phyloP scores from a whole-genome alignment of 2,329 filamentous ascomycete species.

The Fusarium sp. region DNA sequence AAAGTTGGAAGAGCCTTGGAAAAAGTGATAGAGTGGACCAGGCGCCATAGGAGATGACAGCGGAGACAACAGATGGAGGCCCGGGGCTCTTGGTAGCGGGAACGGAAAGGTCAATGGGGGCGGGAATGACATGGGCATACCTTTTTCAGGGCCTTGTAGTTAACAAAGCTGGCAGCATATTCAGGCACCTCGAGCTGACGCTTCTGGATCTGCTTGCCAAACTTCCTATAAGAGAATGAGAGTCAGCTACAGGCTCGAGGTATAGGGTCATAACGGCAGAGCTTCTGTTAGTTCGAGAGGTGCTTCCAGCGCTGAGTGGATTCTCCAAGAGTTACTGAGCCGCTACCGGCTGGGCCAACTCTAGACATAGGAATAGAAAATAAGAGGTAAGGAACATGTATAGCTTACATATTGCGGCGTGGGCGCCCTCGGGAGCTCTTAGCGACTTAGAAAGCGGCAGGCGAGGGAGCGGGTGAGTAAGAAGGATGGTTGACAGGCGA shows the following conservation, averaged over 20 bases:
- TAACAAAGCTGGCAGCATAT: constrained; percentile 99
- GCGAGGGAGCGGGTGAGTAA: constrained; percentile 22
- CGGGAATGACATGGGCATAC: constrained; percentile 61
- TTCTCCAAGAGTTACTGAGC: constrained; percentile 15
- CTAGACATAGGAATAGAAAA: constrained; percentile 12
- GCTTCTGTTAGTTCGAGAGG: constrained; percentile 9
- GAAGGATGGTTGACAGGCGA: constrained; percentile 20
- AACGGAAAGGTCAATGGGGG: constrained; percentile 38
- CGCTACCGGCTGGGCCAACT: constrained; percentile 10
- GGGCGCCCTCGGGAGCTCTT: constrained; percentile 45
- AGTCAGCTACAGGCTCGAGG: constrained; percentile 24
- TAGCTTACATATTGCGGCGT: constrained; percentile 55
- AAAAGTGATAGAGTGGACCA: constrained; percentile 36
- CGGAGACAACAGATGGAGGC: constrained; percentile 38
- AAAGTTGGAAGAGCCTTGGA: constrained; percentile 15
- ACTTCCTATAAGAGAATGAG: constrained; percentile 78
- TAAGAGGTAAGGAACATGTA: constrained; percentile 17
- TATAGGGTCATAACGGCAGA: constrained; percentile 1
- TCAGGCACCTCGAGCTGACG: constrained; percentile 98
- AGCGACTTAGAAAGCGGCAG: constrained; percentile 35
- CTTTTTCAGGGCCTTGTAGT: constrained; percentile 99
- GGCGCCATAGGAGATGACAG: constrained; percentile 42
- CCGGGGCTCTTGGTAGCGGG: constrained; percentile 38
- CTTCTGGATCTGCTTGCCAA: constrained; percentile 99
- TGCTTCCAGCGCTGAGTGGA: constrained; percentile 8